These are phyloP conservation scores for Gonium pectorale DNA, from an alignment of 139 green algal species.

Conservation along the genomic window DNA sequence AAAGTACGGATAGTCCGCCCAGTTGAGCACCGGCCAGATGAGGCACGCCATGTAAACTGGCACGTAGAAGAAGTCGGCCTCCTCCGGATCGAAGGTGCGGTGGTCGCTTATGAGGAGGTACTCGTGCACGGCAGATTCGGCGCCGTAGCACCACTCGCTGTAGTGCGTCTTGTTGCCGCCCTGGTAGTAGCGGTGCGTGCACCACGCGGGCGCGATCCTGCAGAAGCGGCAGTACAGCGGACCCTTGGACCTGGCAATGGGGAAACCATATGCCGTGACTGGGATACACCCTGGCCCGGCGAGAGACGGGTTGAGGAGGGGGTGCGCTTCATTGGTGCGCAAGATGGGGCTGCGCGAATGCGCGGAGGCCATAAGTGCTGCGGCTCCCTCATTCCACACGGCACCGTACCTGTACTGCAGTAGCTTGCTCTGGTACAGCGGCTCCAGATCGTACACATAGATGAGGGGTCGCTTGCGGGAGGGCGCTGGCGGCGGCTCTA, in stretches of 20 bases:
- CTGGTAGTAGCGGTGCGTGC: constrained; percentile 42
- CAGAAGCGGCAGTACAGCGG: too few relatives aligned
- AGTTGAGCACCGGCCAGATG: constrained; percentile 40
- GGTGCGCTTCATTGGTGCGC: too few relatives aligned
- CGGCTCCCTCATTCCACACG: too few relatives aligned
- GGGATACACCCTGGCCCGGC: too few relatives aligned
- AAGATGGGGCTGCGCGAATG: too few relatives aligned
- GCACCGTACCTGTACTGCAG: constrained; percentile 57
- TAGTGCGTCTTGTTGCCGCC: constrained; percentile 16
- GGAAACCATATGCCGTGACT: too few relatives aligned
- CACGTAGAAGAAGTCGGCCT: constrained; percentile 71
- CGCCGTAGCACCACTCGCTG: constrained; percentile 55
- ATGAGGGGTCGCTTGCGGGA: constrained; percentile 45
- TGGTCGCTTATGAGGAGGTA: constrained; percentile 58
- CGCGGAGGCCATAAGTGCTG: not conserved
- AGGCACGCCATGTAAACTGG: constrained; percentile 50
- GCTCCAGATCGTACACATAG: constrained; percentile 69
- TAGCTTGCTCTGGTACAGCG: constrained; percentile 54
- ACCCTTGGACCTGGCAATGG: too few relatives aligned
- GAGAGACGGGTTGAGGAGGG: too few relatives aligned
- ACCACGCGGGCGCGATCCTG: constrained; percentile 42
- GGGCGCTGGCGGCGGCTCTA: not conserved
- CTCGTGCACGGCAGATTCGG: constrained; percentile 63
- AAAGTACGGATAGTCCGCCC: constrained; percentile 56
- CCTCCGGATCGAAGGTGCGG: constrained; percentile 69